These are phyloP conservation scores for Melocanna baccifera DNA, from an alignment of 176 grass and related monocot species.

Conservation along the genomic window DNA sequence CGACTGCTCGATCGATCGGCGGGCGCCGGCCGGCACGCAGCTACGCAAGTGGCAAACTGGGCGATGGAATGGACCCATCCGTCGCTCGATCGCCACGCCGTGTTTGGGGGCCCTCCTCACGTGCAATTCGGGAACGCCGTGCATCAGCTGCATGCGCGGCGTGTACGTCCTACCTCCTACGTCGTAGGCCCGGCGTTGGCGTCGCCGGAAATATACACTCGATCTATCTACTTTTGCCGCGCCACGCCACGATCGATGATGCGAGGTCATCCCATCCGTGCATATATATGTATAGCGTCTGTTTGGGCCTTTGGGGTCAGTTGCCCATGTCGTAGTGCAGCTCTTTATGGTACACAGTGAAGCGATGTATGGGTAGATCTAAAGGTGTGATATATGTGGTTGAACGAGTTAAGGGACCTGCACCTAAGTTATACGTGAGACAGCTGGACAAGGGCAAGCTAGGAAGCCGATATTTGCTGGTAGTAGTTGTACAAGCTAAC, in stretches of 20 bases:
- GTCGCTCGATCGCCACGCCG: background rate
- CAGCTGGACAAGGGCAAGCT: background rate
- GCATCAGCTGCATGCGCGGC: background rate
- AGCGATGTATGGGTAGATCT: background rate
- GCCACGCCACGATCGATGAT: background rate
- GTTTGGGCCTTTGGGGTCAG: background rate
- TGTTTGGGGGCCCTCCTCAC: slow-evolving; percentile 33
- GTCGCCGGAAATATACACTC: slow-evolving; percentile 18
- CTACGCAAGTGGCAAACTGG: background rate
- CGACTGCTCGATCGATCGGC: background rate
- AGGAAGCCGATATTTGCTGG: background rate
- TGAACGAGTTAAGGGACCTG: background rate
- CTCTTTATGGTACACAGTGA: slow-evolving; percentile 8
- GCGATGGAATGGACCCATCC: background rate
- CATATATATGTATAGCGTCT: background rate
- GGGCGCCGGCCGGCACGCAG: background rate
- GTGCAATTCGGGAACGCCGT: slow-evolving; percentile 21
- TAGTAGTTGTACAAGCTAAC: background rate
- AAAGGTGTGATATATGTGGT: background rate
- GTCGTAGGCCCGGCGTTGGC: background rate
- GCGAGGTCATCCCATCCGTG: slow-evolving; percentile 16
- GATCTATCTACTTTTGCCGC: background rate
- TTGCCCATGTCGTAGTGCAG: background rate
- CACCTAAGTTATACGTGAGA: background rate
- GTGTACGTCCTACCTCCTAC: background rate